Evolutionary conservation across 192 early-diverging fungal genomes (phyloP).

Genomic region (Podila minutissima): DNA sequence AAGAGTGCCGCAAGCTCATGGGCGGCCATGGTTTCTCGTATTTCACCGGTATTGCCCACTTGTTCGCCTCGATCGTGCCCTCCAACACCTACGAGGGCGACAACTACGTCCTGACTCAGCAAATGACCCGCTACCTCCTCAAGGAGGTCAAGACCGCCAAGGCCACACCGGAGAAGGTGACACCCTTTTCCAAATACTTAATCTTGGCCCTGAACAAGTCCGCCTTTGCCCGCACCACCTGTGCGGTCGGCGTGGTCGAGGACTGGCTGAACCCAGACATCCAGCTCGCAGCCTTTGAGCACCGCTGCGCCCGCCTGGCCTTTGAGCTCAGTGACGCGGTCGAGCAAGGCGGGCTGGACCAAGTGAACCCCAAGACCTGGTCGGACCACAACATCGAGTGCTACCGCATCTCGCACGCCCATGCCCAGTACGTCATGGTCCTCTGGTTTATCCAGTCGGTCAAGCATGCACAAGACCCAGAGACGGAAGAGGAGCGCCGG

Average conservation of each 20-base stretch:
- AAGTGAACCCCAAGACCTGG: conserved; percentile 27
- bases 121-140: conserved; percentile 80
- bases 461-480: conserved; percentile 25
- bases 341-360: conserved; percentile 25
- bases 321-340: conserved; percentile 53
- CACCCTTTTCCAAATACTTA: conserved; percentile 39
- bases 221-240: conserved; percentile 17
- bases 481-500: conserved; percentile 16
- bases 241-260: conserved; percentile 21
- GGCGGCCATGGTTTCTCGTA: conserved; percentile 83
- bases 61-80: conserved; percentile 74
- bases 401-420: conserved; percentile 58
- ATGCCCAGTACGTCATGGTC: conserved; percentile 62
- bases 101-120: conserved; percentile 87
- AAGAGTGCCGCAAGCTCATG: conserved; percentile 75
- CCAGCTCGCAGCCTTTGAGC: conserved; percentile 57
- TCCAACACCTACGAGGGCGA: conserved; percentile 87
- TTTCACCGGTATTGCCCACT: conserved; percentile 73
- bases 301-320: conserved; percentile 59
- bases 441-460: conserved; percentile 54
- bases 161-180: conserved; percentile 25
- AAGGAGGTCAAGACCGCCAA: conserved; percentile 54
- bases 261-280: conserved; percentile 56
- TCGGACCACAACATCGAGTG: conserved; percentile 58
- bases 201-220: conserved; percentile 12